phyloP scores from a whole-genome alignment of 257 asterid species.

The Thymus quinquecostatus region DNA sequence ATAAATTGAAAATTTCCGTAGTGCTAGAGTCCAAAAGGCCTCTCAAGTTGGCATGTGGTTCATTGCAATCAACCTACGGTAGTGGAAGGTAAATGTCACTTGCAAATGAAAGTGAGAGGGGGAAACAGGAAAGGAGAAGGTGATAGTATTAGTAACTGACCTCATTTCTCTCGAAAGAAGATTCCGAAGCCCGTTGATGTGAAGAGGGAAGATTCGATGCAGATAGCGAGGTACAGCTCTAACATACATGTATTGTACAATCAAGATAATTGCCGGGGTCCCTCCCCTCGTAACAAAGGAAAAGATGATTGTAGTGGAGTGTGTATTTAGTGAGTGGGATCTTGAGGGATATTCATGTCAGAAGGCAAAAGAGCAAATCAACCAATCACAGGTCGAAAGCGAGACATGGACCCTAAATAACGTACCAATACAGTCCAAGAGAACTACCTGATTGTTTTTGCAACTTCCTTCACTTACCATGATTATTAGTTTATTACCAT shows the following conservation, averaged over 20 bases:
- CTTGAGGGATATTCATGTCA: slow-evolving; percentile 32
- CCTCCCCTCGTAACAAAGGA: too few relatives aligned
- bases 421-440: slow-evolving; percentile 32
- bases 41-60: too few relatives aligned
- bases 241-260: neutral
- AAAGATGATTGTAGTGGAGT: slow-evolving; percentile 8
- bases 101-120: neutral
- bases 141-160: neutral
- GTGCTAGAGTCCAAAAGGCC: too few relatives aligned
- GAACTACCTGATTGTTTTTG: neutral
- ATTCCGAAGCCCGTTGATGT: neutral
- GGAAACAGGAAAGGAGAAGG: neutral
- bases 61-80: neutral
- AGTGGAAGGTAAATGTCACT: neutral
- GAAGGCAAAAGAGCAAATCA: slow-evolving; percentile 12
- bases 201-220: neutral
- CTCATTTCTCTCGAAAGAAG: neutral
- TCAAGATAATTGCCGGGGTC: neutral
- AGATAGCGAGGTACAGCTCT: neutral
- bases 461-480: neutral
- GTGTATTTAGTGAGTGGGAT: neutral
- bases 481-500: neutral
- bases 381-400: slow-evolving; percentile 45
- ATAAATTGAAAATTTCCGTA: too few relatives aligned
- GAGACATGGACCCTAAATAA: neutral